Percentiles rank a stretch among this genome's conserved stretches.
phyloP scores from a whole-genome alignment of 2,329 filamentous ascomycete genomes.

The Lasiodiplodia hormozganensis region DNA sequence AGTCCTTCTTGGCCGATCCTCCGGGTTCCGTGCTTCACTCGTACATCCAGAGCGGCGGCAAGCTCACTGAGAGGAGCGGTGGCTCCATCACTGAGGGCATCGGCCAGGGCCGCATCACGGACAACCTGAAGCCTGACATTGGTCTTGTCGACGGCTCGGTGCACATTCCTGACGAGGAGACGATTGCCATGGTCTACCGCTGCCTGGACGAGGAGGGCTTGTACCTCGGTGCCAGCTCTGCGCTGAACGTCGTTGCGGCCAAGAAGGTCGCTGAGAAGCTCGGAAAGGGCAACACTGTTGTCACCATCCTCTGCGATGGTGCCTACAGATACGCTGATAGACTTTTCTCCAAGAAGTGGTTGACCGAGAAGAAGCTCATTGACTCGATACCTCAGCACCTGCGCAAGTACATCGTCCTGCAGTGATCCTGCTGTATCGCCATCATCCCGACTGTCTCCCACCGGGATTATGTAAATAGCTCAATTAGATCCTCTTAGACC shows the following conservation, averaged over 20 bases:
- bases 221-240: slow-evolving; percentile 92
- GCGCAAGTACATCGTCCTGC: slow-evolving; percentile 90
- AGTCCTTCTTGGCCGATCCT: slow-evolving; percentile 90
- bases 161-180: slow-evolving; percentile 88
- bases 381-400: slow-evolving; percentile 82
- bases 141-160: slow-evolving; percentile 83
- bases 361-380: slow-evolving; percentile 83
- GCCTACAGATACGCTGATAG: slow-evolving; percentile 97
- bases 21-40: slow-evolving; percentile 92
- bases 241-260: slow-evolving; percentile 93
- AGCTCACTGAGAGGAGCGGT: slow-evolving; percentile 79
- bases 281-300: slow-evolving; percentile 86
- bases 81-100: slow-evolving; percentile 97
- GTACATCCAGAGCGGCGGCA: slow-evolving; percentile 85
- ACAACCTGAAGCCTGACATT: slow-evolving; percentile 88
- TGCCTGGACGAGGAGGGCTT: slow-evolving; percentile 95
- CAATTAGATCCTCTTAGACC: neutral
- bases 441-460: neutral
- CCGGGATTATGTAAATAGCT: slow-evolving; percentile 19
- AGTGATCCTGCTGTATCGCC: neutral
- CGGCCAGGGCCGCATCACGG: slow-evolving; percentile 94
- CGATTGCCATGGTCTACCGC: slow-evolving; percentile 96
- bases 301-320: slow-evolving; percentile 93
- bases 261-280: slow-evolving; percentile 92
- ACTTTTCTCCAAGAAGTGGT: slow-evolving; percentile 90